These are phyloP conservation scores for Saitozyma sp. DNA, from an alignment of 768 basidiomycete species.

Conservation along the genomic window DNA sequence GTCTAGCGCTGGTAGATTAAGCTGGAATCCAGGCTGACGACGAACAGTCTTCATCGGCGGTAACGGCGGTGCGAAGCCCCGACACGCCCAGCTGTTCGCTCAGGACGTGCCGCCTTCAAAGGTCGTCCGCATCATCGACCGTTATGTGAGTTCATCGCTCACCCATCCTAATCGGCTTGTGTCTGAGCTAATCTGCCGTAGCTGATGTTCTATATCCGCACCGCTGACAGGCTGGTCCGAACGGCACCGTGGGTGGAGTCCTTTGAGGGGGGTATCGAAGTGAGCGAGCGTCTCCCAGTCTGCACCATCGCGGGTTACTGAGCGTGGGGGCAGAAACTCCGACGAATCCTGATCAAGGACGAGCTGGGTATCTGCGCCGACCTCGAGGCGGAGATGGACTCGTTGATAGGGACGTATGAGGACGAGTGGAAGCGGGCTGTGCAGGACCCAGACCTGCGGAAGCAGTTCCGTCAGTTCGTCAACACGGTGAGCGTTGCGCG, in stretches of 20 bases:
- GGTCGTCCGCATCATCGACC: conserved; percentile 64
- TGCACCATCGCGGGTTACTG: too few relatives aligned
- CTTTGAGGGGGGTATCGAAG: conserved; percentile 67
- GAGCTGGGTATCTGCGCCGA: conserved; percentile 70
- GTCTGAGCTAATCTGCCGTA: conserved; percentile 17
- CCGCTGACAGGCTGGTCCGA: conserved; percentile 69
- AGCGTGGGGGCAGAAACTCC: conserved; percentile 55
- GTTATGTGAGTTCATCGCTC: conserved; percentile 48
- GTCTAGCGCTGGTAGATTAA: background rate
- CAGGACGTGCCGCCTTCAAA: conserved; percentile 68
- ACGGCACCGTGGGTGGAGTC: conserved; percentile 74
- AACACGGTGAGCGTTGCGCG: conserved; percentile 58
- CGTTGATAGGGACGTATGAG: conserved; percentile 65
- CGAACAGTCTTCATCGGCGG: conserved; percentile 64
- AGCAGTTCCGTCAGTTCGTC: conserved; percentile 65
- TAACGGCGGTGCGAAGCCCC: conserved; percentile 63
- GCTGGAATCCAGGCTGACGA: background rate
- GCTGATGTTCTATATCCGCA: conserved; percentile 63
- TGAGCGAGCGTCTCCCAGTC: too few relatives aligned
- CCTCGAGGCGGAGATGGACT: conserved; percentile 67
- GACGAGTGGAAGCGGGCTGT: conserved; percentile 73
- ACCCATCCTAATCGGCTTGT: too few relatives aligned
- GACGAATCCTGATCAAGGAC: conserved; percentile 67
- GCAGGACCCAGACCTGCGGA: conserved; percentile 57
- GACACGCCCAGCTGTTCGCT: conserved; percentile 68